Base-by-base conservation (phyloP, 1,284 basidiomycete species). In the Moesziomyces globuligerus region DNA sequence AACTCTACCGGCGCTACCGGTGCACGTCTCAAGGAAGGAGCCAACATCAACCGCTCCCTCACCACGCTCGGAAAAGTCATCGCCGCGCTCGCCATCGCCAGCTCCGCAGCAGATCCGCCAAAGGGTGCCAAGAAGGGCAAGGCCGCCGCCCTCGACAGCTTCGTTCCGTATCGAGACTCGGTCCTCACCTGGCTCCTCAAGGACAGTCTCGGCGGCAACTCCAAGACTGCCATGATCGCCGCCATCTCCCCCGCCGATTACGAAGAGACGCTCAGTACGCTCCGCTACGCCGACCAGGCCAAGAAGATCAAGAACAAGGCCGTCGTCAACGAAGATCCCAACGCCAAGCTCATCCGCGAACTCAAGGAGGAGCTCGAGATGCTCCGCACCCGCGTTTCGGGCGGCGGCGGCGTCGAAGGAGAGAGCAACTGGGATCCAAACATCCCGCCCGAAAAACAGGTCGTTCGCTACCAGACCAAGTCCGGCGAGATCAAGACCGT, bases 251-350 rank as follows among this genome's bases (percentile, higher is more conserved):
- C 94, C 17, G 94, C 94, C 34, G 94, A 98, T 84, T 95, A 98
- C 83, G 95, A 98, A 74, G 95, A 98, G 84, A 98, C 95, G 13
- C 85, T 98, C 61, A 93, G 92, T 84, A 95, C 93, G 4, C 85
- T 95, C 57, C 90, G 95, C 3, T 98, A 98, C 84, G 96, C 95
- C 71, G 94, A 98, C 85, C 81, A 87, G 81, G 94, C 95, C 24
- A 98, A 98, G 89, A 96, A 95, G 89, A 98, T 98, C 86, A 96
- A 95, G 89, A 98, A 98, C 84, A 96, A 98, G 86, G 95, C 95
- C 17, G 89, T 98, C 48, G 92, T 98, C 75, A 98, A 98, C 83
- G 95, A 98, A 84, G 95, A 98, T 86, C 94, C 96, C 18, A 98
- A 98, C 80, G 95, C 95, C 80, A 97, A 93, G 85, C 89, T 98